phyloP scores from a whole-genome alignment of 176 grass and related monocot species.

The Chloris gayana region DNA sequence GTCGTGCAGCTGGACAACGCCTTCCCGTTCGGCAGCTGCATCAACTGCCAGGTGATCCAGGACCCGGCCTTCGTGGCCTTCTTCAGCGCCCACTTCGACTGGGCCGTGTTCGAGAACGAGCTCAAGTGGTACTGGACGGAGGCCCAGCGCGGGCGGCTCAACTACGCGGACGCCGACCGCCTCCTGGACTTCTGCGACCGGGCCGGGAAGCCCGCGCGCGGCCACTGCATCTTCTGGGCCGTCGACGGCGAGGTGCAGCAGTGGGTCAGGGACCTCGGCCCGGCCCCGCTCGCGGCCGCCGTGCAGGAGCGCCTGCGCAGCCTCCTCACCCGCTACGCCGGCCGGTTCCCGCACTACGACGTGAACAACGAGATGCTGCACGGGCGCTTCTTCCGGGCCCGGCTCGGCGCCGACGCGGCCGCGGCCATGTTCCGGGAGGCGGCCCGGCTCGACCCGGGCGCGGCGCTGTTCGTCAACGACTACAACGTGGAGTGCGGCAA shows the following conservation, averaged over 20 bases:
- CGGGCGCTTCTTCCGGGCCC: constrained; percentile 48
- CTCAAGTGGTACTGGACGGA: constrained; percentile 89
- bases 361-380: constrained; percentile 75
- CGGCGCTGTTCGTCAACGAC: not conserved
- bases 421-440: not conserved
- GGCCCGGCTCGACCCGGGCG: not conserved
- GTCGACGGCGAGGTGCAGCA: constrained; percentile 2
- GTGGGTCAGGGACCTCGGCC: not conserved
- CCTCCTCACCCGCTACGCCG: constrained; percentile 39
- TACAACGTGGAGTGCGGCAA: not conserved
- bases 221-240: constrained; percentile 87
- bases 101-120: constrained; percentile 71
- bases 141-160: constrained; percentile 54
- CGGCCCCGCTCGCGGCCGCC: not conserved
- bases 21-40: not conserved
- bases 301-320: not conserved
- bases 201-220: constrained; percentile 44
- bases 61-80: constrained; percentile 57
- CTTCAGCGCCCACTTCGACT: constrained; percentile 59
- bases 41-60: constrained; percentile 19
- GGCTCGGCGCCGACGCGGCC: not conserved
- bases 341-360: constrained; percentile 55
- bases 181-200: constrained; percentile 70
- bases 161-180: constrained; percentile 64
- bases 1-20: not conserved